Evolutionary conservation across 2,329 filamentous ascomycete genomes (phyloP).

Genomic region (Pseudocercospora fuligena): DNA sequence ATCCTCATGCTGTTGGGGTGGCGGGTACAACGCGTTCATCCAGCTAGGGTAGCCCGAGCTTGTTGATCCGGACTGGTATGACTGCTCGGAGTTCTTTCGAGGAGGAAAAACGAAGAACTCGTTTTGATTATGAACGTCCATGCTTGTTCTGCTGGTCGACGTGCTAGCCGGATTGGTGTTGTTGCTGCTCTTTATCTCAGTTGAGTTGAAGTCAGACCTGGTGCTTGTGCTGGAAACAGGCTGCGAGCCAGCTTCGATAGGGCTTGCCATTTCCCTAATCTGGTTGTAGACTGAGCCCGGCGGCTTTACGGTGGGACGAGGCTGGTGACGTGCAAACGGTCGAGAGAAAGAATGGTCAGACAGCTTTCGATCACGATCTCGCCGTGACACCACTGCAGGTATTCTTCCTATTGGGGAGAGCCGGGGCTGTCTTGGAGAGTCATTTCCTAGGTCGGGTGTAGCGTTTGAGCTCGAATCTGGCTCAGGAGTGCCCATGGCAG

Average conservation of each 20-base stretch:
- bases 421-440: conserved; percentile 45
- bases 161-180: conserved; percentile 29
- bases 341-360: conserved; percentile 83
- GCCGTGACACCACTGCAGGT: conserved; percentile 74
- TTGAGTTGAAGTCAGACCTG: conserved; percentile 30
- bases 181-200: conserved; percentile 29
- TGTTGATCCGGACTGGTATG: conserved; percentile 58
- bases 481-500: conserved; percentile 19
- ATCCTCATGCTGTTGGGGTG: conserved; percentile 69
- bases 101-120: conserved; percentile 79
- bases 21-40: conserved; percentile 26
- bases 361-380: conserved; percentile 65
- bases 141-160: conserved; percentile 35
- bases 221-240: conserved; percentile 37
- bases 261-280: conserved; percentile 42
- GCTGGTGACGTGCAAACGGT: conserved; percentile 66
- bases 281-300: conserved; percentile 37
- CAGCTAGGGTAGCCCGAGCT: conserved; percentile 63
- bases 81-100: conserved; percentile 72
- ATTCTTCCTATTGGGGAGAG: conserved; percentile 84
- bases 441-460: conserved; percentile 44
- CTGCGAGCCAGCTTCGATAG: conserved; percentile 35
- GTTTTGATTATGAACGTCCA: conserved; percentile 26
- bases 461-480: conserved; percentile 29
- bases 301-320: conserved; percentile 38